These are phyloP conservation scores for Ceratobasidium sp. DNA, from an alignment of 1,284 basidiomycete species.

Conservation along the genomic window DNA sequence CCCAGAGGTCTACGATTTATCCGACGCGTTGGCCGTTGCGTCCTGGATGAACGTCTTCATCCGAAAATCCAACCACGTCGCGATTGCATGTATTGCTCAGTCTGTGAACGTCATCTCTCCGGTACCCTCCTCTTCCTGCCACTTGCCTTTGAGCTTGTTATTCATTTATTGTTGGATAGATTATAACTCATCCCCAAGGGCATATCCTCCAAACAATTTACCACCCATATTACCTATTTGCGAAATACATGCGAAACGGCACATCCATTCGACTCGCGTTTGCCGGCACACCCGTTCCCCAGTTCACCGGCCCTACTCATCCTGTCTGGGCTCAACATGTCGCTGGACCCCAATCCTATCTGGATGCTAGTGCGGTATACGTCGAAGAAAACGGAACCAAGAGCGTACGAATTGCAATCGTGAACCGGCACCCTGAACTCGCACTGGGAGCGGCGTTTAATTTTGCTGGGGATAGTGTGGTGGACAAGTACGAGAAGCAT, in stretches of 20 bases:
- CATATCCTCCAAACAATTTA: constrained; percentile 64
- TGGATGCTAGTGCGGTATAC: constrained; percentile 61
- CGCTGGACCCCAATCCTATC: constrained; percentile 54
- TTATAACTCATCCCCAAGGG: constrained; percentile 51
- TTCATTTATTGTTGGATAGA: constrained; percentile 16
- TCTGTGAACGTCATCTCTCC: constrained; percentile 65
- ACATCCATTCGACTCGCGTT: constrained; percentile 56
- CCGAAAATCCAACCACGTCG: constrained; percentile 64
- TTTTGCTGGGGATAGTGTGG: constrained; percentile 46
- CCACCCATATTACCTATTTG: constrained; percentile 62
- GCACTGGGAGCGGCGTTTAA: constrained; percentile 52
- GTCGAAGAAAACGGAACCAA: constrained; percentile 44
- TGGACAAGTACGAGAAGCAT: constrained; percentile 51
- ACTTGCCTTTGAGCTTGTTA: constrained; percentile 15
- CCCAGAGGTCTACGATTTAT: constrained; percentile 62
- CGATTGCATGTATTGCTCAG: constrained; percentile 71
- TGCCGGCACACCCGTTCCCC: constrained; percentile 14
- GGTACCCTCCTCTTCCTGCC: constrained; percentile 46
- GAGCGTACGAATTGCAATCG: constrained; percentile 58
- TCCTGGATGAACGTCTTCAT: constrained; percentile 72
- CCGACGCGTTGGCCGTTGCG: constrained; percentile 65
- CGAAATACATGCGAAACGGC: constrained; percentile 60
- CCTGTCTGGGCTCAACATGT: constrained; percentile 59
- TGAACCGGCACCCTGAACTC: constrained; percentile 55
- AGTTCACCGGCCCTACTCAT: constrained; percentile 48